Conservation (phyloP, 2,329 filamentous ascomycete genomes). For the Ascosphaera apis region DNA sequence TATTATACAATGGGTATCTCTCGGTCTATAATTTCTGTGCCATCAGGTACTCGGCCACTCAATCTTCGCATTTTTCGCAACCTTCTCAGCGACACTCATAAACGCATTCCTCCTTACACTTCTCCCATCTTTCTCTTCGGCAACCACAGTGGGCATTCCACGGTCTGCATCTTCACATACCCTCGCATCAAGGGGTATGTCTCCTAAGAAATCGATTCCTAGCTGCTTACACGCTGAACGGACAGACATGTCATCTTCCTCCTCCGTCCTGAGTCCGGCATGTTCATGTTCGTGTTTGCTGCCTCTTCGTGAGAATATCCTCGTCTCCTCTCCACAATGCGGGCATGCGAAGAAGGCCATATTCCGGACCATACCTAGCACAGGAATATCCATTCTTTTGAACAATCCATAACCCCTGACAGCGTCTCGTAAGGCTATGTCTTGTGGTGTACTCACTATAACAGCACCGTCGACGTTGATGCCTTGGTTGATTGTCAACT, state of each 20-base stretch:
- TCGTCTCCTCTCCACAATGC: conserved; percentile 48
- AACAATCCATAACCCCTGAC: conserved; percentile 88
- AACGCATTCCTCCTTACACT: conserved; percentile 54
- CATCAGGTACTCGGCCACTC: conserved; percentile 15
- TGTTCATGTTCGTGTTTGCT: conserved; percentile 7
- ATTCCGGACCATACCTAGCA: conserved; percentile 72
- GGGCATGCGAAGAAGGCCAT: conserved; percentile 74
- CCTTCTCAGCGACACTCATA: conserved; percentile 38
- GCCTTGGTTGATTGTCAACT: conserved; percentile 92
- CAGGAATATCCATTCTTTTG: conserved; percentile 54
- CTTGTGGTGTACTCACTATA: conserved; percentile 83
- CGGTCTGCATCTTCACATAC: conserved; percentile 75
- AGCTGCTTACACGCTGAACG: conserved; percentile 45
- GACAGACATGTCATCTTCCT: conserved; percentile 36
- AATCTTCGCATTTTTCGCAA: conserved; percentile 23
- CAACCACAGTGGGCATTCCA: conserved; percentile 74
- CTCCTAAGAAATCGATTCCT: conserved; percentile 57
- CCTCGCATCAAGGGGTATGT: conserved; percentile 65
- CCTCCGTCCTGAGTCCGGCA: too few species aligned
- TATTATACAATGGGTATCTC: not conserved
- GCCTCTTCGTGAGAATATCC: conserved; percentile 40
- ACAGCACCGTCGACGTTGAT: conserved; percentile 63
- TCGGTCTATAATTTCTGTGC: not conserved
- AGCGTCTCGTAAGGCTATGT: conserved; percentile 76
- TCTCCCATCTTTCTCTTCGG: conserved; percentile 39